Conservation (phyloP, 2,329 filamentous ascomycete species). For the Xylaria hypoxylon region DNA sequence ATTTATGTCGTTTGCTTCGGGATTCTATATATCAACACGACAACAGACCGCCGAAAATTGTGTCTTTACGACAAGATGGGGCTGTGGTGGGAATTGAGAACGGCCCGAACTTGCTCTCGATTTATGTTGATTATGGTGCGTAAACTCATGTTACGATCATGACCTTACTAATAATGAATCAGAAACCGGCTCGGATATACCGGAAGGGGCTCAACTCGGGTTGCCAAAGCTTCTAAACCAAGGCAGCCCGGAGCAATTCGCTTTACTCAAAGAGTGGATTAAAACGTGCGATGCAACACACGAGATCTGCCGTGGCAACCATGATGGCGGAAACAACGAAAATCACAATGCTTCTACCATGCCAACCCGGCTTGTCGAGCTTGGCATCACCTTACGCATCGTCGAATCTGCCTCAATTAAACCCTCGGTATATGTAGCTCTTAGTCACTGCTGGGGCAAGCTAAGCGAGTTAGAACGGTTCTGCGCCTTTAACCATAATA, state of each 20-base stretch:
- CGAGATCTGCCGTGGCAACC: neutral
- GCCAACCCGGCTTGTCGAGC: conserved; percentile 28
- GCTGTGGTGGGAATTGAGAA: conserved; percentile 57
- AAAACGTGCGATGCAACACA: conserved; percentile 19
- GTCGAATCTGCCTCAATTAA: conserved; percentile 10
- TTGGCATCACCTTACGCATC: conserved; percentile 2
- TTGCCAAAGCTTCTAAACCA: conserved; percentile 23
- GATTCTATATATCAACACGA: neutral
- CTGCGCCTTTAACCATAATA: conserved; percentile 16
- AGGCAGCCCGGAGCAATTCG: conserved; percentile 24
- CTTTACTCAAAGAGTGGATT: conserved; percentile 23
- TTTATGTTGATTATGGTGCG: conserved; percentile 22
- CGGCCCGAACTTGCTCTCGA: conserved; percentile 27
- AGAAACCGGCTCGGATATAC: no score
- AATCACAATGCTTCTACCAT: conserved; percentile 2
- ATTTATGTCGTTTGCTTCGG: no score
- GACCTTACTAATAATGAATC: neutral
- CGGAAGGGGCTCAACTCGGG: no score
- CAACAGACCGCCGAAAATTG: neutral
- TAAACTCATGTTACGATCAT: neutral
- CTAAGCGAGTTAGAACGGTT: neutral
- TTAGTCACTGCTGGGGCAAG: conserved; percentile 34
- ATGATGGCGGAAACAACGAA: neutral
- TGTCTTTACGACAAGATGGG: conserved; percentile 57
- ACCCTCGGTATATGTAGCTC: conserved; percentile 22